These are phyloP conservation scores for Verticillium isaacii DNA, from an alignment of 2,329 filamentous ascomycete species.

Conservation along the genomic window DNA sequence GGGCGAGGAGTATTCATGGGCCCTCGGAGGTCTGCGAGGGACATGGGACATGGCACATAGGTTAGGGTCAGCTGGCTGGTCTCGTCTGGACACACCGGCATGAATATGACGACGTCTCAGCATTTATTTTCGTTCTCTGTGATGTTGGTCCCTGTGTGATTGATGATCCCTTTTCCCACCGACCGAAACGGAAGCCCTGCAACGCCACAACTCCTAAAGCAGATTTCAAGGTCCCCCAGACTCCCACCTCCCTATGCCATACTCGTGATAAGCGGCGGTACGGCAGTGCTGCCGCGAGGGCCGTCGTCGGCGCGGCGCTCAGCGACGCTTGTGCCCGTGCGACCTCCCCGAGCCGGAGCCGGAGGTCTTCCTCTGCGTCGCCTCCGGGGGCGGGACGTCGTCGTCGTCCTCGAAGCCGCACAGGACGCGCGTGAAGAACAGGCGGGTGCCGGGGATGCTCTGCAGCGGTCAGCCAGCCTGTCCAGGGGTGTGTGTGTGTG, in stretches of 20 bases:
- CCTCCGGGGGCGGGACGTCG: constrained; percentile 8
- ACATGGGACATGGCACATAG: neutral
- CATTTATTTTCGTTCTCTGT: neutral
- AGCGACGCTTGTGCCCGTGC: neutral
- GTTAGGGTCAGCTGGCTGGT: constrained; percentile 14
- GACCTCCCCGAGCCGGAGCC: neutral
- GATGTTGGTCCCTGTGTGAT: neutral
- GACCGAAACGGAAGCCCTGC: neutral
- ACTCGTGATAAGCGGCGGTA: too few species aligned
- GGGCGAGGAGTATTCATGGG: neutral
- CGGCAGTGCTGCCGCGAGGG: too few species aligned
- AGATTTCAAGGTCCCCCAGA: neutral
- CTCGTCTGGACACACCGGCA: constrained; percentile 3
- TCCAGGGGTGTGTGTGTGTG: too few species aligned
- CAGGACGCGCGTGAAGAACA: constrained; percentile 51
- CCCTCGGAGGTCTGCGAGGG: neutral
- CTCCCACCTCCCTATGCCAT: neutral
- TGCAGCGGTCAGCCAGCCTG: constrained; percentile 18
- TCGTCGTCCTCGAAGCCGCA: constrained; percentile 41
- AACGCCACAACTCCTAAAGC: neutral
- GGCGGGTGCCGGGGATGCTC: constrained; percentile 51
- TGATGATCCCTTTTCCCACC: neutral
- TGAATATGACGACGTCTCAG: constrained; percentile 4
- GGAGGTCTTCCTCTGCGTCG: constrained; percentile 9
- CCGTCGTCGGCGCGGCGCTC: neutral